These are phyloP conservation scores for Emericellopsis cladophorae DNA, from an alignment of 2,329 filamentous ascomycete genomes.

Conservation along the genomic window DNA sequence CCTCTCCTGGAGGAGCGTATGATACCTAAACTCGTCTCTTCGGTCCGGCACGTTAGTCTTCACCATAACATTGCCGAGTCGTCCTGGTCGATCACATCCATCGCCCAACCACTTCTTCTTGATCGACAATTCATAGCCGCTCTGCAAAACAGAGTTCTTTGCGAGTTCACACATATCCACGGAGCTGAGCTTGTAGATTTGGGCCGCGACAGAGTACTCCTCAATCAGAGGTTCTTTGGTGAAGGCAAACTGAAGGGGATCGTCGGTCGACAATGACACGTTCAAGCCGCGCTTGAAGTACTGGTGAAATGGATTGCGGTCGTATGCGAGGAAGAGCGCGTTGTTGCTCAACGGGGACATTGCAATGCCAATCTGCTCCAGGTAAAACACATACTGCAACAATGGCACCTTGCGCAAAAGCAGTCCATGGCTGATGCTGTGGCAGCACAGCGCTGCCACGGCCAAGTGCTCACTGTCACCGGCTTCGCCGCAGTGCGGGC, in stretches of 20 bases:
- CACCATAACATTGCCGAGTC: constrained; percentile 78
- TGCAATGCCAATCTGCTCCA: constrained; percentile 94
- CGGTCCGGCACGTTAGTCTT: constrained; percentile 96
- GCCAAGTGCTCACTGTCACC: constrained; percentile 94
- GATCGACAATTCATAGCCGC: constrained; percentile 78
- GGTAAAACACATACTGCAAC: constrained; percentile 92
- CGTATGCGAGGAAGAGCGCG: constrained; percentile 88
- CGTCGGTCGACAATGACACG: constrained; percentile 90
- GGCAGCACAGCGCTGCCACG: constrained; percentile 79
- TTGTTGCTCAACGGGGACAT: constrained; percentile 99
- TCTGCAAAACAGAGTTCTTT: constrained; percentile 90
- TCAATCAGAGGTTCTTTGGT: constrained; percentile 97
- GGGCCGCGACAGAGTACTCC: constrained; percentile 93
- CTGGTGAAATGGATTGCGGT: constrained; percentile 88
- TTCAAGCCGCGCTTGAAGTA: constrained; percentile 95
- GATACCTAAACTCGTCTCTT: constrained; percentile 76
- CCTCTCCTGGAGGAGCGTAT: constrained; percentile 74
- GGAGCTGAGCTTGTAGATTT: constrained; percentile 94
- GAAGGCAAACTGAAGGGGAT: constrained; percentile 94
- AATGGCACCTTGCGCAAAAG: constrained; percentile 87
- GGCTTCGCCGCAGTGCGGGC: constrained; percentile 92
- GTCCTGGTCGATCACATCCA: constrained; percentile 65
- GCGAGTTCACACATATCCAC: constrained; percentile 98
- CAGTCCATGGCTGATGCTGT: constrained; percentile 94
- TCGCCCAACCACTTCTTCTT: constrained; percentile 87